phyloP scores from a whole-genome alignment of 192 early-diverging fungal genomes.

The Mortierella antarctica region DNA sequence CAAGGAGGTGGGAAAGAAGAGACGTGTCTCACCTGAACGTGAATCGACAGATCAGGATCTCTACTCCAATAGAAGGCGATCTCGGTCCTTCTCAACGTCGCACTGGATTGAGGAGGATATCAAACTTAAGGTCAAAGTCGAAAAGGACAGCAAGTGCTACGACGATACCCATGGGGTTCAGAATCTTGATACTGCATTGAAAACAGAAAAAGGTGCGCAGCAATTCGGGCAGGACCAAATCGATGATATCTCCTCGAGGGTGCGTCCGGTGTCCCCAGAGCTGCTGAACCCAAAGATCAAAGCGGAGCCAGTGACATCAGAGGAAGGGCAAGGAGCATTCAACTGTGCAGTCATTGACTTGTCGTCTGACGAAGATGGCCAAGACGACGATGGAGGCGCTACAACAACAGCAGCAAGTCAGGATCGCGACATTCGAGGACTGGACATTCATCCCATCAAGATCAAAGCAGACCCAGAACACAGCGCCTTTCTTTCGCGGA shows the following conservation, averaged over 20 bases:
- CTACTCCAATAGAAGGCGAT: slow-evolving; percentile 19
- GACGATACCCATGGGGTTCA: background rate
- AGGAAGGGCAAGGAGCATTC: background rate
- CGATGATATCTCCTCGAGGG: background rate
- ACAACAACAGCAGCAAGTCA: background rate
- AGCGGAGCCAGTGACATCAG: background rate
- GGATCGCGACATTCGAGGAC: background rate
- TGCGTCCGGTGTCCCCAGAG: too few species aligned
- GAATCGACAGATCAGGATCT: slow-evolving; percentile 2
- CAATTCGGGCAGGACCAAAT: too few species aligned
- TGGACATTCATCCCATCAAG: background rate
- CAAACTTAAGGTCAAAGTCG: slow-evolving; percentile 5
- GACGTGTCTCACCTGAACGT: slow-evolving; percentile 4
- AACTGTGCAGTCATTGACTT: slow-evolving; percentile 28
- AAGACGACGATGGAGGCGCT: background rate
- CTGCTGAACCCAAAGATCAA: slow-evolving; percentile 3
- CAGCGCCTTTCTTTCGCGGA: background rate
- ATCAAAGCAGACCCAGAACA: slow-evolving; percentile 19
- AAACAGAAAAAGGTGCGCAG: background rate
- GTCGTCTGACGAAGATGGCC: slow-evolving; percentile 24
- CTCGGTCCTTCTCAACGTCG: slow-evolving; percentile 22
- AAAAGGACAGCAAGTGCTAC: background rate
- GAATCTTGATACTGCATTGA: background rate
- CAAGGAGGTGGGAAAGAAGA: background rate
- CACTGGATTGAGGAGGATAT: slow-evolving; percentile 6